Evolutionary conservation across 805 yeast species (phyloP).

Genomic region (Pichia pseudocactophila): DNA sequence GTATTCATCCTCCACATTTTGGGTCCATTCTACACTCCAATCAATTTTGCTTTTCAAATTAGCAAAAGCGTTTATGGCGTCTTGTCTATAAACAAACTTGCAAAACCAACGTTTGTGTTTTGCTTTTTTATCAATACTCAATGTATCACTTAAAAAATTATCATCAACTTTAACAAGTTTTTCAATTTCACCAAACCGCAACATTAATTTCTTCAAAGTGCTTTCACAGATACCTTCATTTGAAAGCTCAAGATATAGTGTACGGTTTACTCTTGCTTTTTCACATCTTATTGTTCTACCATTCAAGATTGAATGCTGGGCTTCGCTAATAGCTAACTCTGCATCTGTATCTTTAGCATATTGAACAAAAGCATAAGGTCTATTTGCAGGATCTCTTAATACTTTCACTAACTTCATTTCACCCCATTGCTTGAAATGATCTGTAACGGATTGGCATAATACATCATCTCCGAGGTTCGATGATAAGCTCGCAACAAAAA

Average conservation of each 20-base stretch:
- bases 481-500: conserved; percentile 81
- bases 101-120: conserved; percentile 48
- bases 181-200: conserved; percentile 69
- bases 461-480: conserved; percentile 61
- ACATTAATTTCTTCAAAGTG: conserved; percentile 33
- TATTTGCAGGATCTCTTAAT: conserved; percentile 65
- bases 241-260: conserved; percentile 50
- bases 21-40: conserved; percentile 79
- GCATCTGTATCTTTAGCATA: conserved; percentile 67
- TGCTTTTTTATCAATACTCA: conserved; percentile 5
- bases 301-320: conserved; percentile 59
- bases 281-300: conserved; percentile 82
- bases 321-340: conserved; percentile 51
- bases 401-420: conserved; percentile 67
- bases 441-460: conserved; percentile 56
- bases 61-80: conserved; percentile 80
- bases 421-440: conserved; percentile 68
- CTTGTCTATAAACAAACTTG: conserved; percentile 74
- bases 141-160: conserved; percentile 23
- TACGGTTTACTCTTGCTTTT: conserved; percentile 84
- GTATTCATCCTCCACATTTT: conserved; percentile 52
- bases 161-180: conserved; percentile 39
- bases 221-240: conserved; percentile 16
- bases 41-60: conserved; percentile 43
- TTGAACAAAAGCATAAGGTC: conserved; percentile 93